phyloP scores from a whole-genome alignment of 768 basidiomycete genomes.

The Mycena vitilis region DNA sequence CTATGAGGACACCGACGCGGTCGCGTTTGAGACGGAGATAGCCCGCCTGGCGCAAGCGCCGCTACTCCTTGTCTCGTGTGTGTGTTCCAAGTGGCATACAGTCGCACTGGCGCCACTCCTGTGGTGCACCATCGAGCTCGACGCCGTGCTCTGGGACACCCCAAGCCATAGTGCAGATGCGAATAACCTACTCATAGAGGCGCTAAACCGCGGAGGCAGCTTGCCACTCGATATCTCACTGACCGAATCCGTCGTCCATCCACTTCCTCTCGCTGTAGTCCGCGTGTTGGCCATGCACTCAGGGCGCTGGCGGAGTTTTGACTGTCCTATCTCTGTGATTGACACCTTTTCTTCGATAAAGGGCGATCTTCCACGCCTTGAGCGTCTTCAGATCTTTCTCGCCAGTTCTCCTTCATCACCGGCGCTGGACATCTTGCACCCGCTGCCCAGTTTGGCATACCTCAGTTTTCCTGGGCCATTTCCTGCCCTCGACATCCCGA shows the following conservation, averaged over 20 bases:
- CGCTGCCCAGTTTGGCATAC: no score
- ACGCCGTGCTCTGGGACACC: no score
- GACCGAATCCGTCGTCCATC: not conserved
- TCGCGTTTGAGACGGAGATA: not conserved
- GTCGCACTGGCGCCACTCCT: not conserved
- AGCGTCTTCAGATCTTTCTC: no score
- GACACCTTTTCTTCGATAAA: not conserved
- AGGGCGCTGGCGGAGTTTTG: no score
- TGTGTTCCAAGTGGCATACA: not conserved
- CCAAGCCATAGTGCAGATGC: not conserved
- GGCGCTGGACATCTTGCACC: not conserved
- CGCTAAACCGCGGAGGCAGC: not conserved
- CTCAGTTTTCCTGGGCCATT: no score
- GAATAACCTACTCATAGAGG: not conserved
- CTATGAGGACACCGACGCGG: not conserved
- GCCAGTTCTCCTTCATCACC: no score
- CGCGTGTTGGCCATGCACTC: not conserved
- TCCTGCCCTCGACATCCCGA: no score
- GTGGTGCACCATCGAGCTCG: conserved; percentile 10
- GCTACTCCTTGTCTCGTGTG: not conserved
- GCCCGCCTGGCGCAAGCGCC: not conserved
- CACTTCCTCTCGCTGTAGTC: not conserved
- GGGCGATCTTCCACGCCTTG: not conserved
- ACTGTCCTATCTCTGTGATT: not conserved
- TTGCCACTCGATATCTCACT: not conserved